Evolutionary conservation across 768 basidiomycete genomes (phyloP).

Genomic region (Antrodiella citrinella): DNA sequence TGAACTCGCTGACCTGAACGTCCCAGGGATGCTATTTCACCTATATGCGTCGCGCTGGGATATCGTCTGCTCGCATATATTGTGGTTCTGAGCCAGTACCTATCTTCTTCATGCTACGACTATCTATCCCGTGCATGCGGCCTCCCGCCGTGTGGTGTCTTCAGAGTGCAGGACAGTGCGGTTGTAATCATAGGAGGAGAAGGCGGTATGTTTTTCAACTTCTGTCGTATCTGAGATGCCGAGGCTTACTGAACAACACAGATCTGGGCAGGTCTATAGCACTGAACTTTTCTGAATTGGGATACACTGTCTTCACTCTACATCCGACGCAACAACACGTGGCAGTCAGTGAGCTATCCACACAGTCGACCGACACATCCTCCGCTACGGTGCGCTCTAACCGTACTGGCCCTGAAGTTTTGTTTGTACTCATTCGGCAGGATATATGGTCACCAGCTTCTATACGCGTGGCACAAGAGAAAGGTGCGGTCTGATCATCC

Average conservation of each 20-base stretch:
- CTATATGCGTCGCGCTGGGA: neutral
- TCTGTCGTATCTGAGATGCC: neutral
- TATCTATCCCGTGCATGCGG: slow-evolving; percentile 6
- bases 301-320: slow-evolving; percentile 26
- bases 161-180: slow-evolving; percentile 20
- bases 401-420: neutral
- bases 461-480: slow-evolving; percentile 26
- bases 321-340: slow-evolving; percentile 14
- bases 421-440: neutral
- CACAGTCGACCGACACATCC: neutral
- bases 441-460: slow-evolving; percentile 16
- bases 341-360: neutral
- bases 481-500: slow-evolving; percentile 21
- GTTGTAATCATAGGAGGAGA: slow-evolving; percentile 24
- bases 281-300: slow-evolving; percentile 25
- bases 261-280: slow-evolving; percentile 23
- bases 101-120: neutral
- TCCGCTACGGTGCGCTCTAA: neutral
- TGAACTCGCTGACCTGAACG: too few species aligned
- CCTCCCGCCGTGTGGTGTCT: slow-evolving; percentile 17
- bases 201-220: slow-evolving; percentile 16
- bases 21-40: neutral
- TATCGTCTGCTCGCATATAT: neutral
- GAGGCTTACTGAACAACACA: slow-evolving; percentile 6
- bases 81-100: neutral